These are phyloP conservation scores for Penicillium angulare DNA, from an alignment of 495 filamentous ascomycete genomes.

Conservation along the genomic window DNA sequence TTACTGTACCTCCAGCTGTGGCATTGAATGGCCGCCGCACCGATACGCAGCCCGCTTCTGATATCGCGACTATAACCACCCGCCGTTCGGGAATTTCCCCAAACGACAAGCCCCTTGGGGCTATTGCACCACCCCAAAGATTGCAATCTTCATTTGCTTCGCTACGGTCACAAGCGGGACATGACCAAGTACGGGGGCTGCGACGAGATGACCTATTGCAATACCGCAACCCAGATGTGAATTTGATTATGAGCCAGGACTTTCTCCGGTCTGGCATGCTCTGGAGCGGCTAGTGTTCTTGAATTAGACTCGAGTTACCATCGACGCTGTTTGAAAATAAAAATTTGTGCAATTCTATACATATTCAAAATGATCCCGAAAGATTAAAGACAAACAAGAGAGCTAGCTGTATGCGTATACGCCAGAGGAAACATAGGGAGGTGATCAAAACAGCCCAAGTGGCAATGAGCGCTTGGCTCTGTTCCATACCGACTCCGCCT, in stretches of 20 bases:
- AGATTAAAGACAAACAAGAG: no score
- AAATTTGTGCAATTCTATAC: not conserved
- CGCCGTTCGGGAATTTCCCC: no score
- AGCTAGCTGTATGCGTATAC: not conserved
- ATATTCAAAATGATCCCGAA: no score
- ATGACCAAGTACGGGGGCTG: constrained; percentile 36
- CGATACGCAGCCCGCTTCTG: no score
- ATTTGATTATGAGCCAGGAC: constrained; percentile 40
- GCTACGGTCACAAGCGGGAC: no score
- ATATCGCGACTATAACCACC: no score
- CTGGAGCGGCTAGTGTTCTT: constrained; percentile 6
- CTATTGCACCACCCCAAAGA: constrained; percentile 26
- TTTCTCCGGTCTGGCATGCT: constrained; percentile 32
- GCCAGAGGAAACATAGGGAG: not conserved
- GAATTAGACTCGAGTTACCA: not conserved
- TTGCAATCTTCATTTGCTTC: no score
- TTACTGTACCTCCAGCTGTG: no score
- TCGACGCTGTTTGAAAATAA: not conserved
- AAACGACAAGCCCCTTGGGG: no score
- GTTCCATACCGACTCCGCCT: constrained; percentile 29
- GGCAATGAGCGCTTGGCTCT: constrained; percentile 22
- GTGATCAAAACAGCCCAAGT: constrained; percentile 2
- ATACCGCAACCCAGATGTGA: constrained; percentile 44
- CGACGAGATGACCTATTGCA: constrained; percentile 38
- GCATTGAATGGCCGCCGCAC: no score